Evolutionary conservation across 495 filamentous ascomycete species (phyloP).

Genomic region (Neurospora hispaniola): DNA sequence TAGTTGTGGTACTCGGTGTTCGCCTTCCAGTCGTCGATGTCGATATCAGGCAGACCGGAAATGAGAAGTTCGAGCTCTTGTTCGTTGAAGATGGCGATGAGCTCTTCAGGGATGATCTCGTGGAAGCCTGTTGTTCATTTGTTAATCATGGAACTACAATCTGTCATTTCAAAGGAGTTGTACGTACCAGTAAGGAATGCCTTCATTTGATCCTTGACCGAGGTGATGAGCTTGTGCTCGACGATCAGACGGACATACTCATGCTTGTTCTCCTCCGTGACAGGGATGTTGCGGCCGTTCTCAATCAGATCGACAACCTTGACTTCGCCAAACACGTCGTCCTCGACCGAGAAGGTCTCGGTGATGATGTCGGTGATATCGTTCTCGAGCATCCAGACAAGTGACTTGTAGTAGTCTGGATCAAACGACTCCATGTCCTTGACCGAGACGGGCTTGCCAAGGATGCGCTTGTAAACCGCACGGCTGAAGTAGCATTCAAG

Average conservation of each 20-base stretch:
- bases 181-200: constrained; percentile 79
- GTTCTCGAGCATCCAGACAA: constrained; percentile 97
- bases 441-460: constrained; percentile 87
- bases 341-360: constrained; percentile 92
- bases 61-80: constrained; percentile 96
- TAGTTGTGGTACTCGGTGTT: constrained; percentile 99
- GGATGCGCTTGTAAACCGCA: constrained; percentile 94
- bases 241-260: constrained; percentile 90
- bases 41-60: constrained; percentile 92
- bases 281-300: constrained; percentile 81
- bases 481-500: constrained; percentile 98
- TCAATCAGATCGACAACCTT: constrained; percentile 78
- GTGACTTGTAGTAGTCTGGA: constrained; percentile 97
- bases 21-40: constrained; percentile 98
- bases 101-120: constrained; percentile 89
- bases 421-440: constrained; percentile 99
- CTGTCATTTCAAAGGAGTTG: not conserved
- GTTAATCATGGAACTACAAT: constrained; percentile 12
- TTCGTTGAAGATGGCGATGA: constrained; percentile 97
- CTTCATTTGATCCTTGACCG: constrained; percentile 89
- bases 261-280: constrained; percentile 97
- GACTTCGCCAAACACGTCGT: constrained; percentile 82
- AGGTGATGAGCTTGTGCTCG: constrained; percentile 84
- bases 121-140: constrained; percentile 61
- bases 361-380: constrained; percentile 98